Evolutionary conservation across 2,329 filamentous ascomycete genomes (phyloP).

Genomic region (Penicillium glabrum): DNA sequence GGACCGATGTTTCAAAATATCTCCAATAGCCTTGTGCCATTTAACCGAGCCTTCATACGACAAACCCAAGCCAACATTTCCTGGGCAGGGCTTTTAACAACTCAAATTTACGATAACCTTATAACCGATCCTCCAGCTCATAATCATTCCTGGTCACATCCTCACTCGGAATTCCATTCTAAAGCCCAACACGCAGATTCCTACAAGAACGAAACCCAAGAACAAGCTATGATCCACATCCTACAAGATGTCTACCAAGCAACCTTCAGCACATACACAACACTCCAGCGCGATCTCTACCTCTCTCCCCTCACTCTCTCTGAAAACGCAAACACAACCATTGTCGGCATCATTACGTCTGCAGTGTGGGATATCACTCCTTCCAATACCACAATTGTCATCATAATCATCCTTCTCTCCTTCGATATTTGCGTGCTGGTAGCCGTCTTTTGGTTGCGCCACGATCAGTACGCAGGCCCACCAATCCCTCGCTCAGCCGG

Average conservation of each 20-base stretch:
- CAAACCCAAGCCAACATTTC: not conserved
- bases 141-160: not conserved
- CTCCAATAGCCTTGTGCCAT: conserved; percentile 9
- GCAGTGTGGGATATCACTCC: conserved; percentile 15
- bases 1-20: conserved; percentile 17
- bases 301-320: not conserved
- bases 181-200: not conserved
- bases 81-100: conserved; percentile 14
- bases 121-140: not conserved
- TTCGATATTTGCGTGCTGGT: conserved; percentile 17
- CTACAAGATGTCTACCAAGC: conserved; percentile 12
- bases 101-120: conserved; percentile 9
- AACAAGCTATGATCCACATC: not conserved
- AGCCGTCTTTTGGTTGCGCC: conserved; percentile 16
- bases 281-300: conserved; percentile 15
- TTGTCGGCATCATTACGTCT: conserved; percentile 4
- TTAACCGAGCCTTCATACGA: conserved; percentile 10
- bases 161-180: not conserved
- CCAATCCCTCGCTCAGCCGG: conserved; percentile 20
- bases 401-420: conserved; percentile 17
- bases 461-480: conserved; percentile 12
- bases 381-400: conserved; percentile 13
- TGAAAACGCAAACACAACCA: not conserved
- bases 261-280: conserved; percentile 15
- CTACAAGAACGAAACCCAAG: not conserved